Percentiles rank a stretch among this genome's conserved stretches.
phyloP scores from a whole-genome alignment of 768 basidiomycete genomes.

The Termitomyces eurrhizus region DNA sequence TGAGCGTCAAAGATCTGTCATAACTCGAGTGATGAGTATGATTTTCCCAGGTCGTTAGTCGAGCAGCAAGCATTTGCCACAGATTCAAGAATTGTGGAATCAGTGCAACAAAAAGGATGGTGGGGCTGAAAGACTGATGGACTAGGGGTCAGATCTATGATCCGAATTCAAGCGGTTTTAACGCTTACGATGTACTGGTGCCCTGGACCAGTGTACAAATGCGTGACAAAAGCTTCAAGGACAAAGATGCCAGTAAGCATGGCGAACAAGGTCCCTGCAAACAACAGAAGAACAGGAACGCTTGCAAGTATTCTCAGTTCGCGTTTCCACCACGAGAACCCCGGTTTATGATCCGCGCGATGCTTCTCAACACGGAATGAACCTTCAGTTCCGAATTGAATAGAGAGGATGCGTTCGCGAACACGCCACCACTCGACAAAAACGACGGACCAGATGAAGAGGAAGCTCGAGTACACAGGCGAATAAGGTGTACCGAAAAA shows the following conservation, averaged over 20 bases:
- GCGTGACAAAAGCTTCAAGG: slow-evolving; percentile 86
- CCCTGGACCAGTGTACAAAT: slow-evolving; percentile 87
- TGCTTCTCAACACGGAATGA: slow-evolving; percentile 74
- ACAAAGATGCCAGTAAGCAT: slow-evolving; percentile 81
- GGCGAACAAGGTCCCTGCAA: slow-evolving; percentile 62
- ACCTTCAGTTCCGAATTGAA: slow-evolving; percentile 78
- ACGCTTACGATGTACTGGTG: slow-evolving; percentile 68
- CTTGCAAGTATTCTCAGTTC: slow-evolving; percentile 66
- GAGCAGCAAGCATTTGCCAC: slow-evolving; percentile 64
- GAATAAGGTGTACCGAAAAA: slow-evolving; percentile 72
- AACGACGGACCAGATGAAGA: slow-evolving; percentile 79
- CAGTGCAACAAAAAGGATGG: slow-evolving; percentile 73
- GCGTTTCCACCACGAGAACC: slow-evolving; percentile 69
- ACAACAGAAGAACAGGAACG: slow-evolving; percentile 69
- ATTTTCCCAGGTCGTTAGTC: slow-evolving; percentile 88
- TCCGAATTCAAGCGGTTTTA: background rate
- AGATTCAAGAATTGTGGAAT: slow-evolving; percentile 77
- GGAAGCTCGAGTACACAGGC: slow-evolving; percentile 65
- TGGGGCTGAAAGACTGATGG: slow-evolving; percentile 74
- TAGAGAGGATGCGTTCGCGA: slow-evolving; percentile 76
- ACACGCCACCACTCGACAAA: slow-evolving; percentile 95
- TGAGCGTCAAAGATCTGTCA: slow-evolving; percentile 78
- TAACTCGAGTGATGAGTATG: slow-evolving; percentile 78
- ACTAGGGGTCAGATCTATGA: background rate
- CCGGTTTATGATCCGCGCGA: slow-evolving; percentile 53